Base-by-base conservation (phyloP, 2,329 filamentous ascomycete species). In the Colletotrichum noveboracense region DNA sequence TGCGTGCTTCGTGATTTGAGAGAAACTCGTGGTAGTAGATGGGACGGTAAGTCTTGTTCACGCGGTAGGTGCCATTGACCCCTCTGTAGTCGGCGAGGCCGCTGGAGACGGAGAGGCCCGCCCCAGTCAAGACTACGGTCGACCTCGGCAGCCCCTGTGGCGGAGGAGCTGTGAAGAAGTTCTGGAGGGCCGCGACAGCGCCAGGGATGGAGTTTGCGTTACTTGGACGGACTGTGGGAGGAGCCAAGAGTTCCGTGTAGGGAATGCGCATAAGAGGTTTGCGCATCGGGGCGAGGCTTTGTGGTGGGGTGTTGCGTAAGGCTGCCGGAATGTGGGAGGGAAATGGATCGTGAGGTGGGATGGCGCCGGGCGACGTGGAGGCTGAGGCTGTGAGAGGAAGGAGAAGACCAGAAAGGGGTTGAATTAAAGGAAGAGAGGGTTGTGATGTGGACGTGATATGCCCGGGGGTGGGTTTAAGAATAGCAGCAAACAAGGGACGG, bases 21-120 rank as follows among this genome's bases (percentile, higher is more conserved):
- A 95, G 85, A 81, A 98, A 99, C 83, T 99, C 97, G 83, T 95
- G 93, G 84, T 94, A 96, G 86, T 98, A 99, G 78, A 98, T 97
- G 36, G 96, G 97, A 3, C 94, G 92, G 82, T 98, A 98, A 16
- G 91, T 92, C 86, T 94, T 95, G 86, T 98, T 98, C 81, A 97
- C 90, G 58, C 95, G 93, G 83, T 99, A 99, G 10, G 96, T 98
- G 76, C 97, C 97, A 78, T 96, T 94, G 66, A 91, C 89, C 24
- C 97, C 97, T 71, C 97, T 90, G 84, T 99, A 99, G 85, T 99
- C 97, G 34, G 96, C 94, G 36, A 99, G 89, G 0, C 97, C 97
- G 13, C 95, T 98, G 6, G 96, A 95, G 10, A 98, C 96, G 2
- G 95, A 98, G 66, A 99, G 94, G 4, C 97, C 97, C 4, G 97